Conservation (phyloP, 2,329 filamentous ascomycete genomes). For the Kalmusia sp. region DNA sequence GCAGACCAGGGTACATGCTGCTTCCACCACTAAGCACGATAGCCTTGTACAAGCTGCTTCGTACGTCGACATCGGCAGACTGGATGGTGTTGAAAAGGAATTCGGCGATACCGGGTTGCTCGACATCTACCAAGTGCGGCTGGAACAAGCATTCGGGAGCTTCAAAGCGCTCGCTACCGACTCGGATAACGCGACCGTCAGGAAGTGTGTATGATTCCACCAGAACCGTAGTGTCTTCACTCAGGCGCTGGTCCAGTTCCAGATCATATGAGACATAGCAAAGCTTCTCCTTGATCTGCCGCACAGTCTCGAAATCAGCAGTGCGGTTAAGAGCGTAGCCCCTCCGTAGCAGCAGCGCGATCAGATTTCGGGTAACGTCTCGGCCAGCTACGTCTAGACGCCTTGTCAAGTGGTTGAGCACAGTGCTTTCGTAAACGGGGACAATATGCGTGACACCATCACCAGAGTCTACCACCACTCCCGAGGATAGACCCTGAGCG, state of each 20-base stretch:
- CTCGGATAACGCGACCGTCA: slow-evolving; percentile 93
- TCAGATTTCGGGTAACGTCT: slow-evolving; percentile 98
- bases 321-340: slow-evolving; percentile 98
- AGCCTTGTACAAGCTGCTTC: slow-evolving; percentile 93
- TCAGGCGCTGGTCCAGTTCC: slow-evolving; percentile 92
- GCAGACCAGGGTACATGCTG: slow-evolving; percentile 98
- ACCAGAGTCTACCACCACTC: slow-evolving; percentile 98
- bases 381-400: slow-evolving; percentile 94
- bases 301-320: slow-evolving; percentile 96
- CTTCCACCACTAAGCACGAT: slow-evolving; percentile 95
- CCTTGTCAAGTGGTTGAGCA: slow-evolving; percentile 94
- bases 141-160: slow-evolving; percentile 98
- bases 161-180: slow-evolving; percentile 97
- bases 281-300: slow-evolving; percentile 99
- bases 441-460: slow-evolving; percentile 99
- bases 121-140: slow-evolving; percentile 95
- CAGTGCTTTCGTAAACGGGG: slow-evolving; percentile 96
- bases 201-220: slow-evolving; percentile 98
- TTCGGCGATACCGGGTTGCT: slow-evolving; percentile 95
- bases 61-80: slow-evolving; percentile 91
- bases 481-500: slow-evolving; percentile 82
- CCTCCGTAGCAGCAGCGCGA: slow-evolving; percentile 88
- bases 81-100: slow-evolving; percentile 99
- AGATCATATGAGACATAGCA: slow-evolving; percentile 99
- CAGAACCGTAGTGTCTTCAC: slow-evolving; percentile 95